Evolutionary conservation across 345 rosid species (phyloP).

Genomic region (Streptanthus diversifolius): DNA sequence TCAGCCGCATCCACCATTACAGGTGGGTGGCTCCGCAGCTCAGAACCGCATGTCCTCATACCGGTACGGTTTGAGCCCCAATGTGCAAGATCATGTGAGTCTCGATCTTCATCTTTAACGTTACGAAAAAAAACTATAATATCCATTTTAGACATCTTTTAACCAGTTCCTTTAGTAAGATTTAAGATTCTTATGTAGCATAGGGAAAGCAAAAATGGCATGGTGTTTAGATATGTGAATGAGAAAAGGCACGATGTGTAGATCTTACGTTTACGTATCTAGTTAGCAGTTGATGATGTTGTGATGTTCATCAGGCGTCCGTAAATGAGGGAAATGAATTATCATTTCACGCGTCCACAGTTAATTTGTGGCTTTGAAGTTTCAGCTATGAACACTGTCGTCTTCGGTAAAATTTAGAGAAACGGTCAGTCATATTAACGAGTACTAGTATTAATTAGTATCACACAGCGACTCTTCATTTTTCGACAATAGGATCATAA

Average conservation of each 20-base stretch:
- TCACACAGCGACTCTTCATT: not conserved
- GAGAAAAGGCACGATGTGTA: constrained; percentile 10
- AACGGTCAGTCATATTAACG: not conserved
- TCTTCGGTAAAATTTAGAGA: constrained; percentile 1
- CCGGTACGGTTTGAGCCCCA: constrained; percentile 19
- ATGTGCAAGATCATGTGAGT: constrained; percentile 36
- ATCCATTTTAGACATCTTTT: not conserved
- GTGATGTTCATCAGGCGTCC: constrained; percentile 9
- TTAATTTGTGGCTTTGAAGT: not conserved
- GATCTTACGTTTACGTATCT: not conserved
- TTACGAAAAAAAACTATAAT: not conserved
- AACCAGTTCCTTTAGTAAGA: not conserved
- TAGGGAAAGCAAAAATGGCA: not conserved
- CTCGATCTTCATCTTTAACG: constrained; percentile 39
- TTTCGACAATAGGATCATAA: not conserved
- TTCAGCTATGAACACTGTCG: not conserved
- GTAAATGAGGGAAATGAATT: not conserved
- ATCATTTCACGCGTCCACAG: constrained; percentile 10
- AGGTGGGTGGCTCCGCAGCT: constrained; percentile 1
- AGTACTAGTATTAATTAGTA: not conserved
- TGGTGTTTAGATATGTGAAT: not conserved
- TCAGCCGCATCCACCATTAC: constrained; percentile 6
- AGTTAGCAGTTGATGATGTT: not conserved
- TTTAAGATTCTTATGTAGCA: not conserved
- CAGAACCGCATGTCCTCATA: constrained; percentile 20